Conservation (phyloP, 2,329 filamentous ascomycete species). For the Diplocarpon mali region DNA sequence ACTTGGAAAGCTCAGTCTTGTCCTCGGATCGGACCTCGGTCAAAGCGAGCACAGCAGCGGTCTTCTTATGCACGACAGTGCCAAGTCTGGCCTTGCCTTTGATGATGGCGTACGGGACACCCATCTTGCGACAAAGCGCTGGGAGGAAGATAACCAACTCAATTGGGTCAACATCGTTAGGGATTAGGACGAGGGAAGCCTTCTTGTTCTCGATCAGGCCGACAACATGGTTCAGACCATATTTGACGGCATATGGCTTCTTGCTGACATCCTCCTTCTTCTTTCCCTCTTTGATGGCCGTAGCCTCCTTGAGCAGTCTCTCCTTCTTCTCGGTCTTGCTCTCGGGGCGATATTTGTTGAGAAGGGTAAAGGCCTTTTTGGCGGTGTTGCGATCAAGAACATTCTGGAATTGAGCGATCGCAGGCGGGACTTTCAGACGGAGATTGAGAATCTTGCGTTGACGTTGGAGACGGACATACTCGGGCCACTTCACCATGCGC, state of each 20-base stretch:
- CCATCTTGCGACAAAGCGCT: slow-evolving; percentile 99
- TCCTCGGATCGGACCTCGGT: slow-evolving; percentile 97
- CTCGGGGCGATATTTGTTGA: slow-evolving; percentile 99
- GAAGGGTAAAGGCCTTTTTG: slow-evolving; percentile 94
- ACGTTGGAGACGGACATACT: slow-evolving; percentile 89
- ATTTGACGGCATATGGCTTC: slow-evolving; percentile 99
- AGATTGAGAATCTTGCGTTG: slow-evolving; percentile 92
- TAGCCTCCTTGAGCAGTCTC: slow-evolving; percentile 95
- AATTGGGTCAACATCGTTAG: slow-evolving; percentile 99
- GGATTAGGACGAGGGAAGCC: slow-evolving; percentile 93
- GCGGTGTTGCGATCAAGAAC: slow-evolving; percentile 95
- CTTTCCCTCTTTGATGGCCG: slow-evolving; percentile 95
- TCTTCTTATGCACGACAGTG: slow-evolving; percentile 99
- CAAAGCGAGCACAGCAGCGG: slow-evolving; percentile 86
- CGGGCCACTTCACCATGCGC: slow-evolving; percentile 99
- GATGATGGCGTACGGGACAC: slow-evolving; percentile 96
- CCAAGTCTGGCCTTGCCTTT: slow-evolving; percentile 99
- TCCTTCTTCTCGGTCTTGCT: slow-evolving; percentile 99
- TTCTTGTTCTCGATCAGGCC: slow-evolving; percentile 99
- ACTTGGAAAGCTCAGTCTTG: slow-evolving; percentile 96
- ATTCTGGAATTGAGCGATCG: slow-evolving; percentile 95
- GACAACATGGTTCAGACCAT: slow-evolving; percentile 99
- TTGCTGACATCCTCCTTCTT: slow-evolving; percentile 99
- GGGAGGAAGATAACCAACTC: slow-evolving; percentile 99
- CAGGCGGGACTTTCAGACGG: slow-evolving; percentile 95